A percentile compares a stretch with the other conserved stretches of the same genome.
phyloP scores from a whole-genome alignment of 371 early-diverging fungal species.

The Mycotypha africana region DNA sequence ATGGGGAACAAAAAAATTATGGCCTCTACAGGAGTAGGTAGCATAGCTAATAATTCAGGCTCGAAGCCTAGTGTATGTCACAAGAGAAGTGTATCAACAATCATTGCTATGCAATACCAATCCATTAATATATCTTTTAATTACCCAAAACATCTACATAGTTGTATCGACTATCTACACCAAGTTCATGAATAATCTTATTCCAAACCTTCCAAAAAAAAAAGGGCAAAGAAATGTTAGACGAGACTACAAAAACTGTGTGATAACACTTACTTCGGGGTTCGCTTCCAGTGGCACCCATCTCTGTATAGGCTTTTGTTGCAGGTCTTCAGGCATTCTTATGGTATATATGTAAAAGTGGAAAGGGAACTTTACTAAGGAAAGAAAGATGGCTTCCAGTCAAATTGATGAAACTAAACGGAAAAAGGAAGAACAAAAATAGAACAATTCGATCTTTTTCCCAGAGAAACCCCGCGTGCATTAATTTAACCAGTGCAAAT shows the following conservation, averaged over 20 bases:
- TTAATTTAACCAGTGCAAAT: no score
- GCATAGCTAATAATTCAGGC: conserved; percentile 68
- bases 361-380: no score
- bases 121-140: neutral
- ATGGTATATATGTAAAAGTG: no score
- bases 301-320: neutral
- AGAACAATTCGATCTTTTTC: no score
- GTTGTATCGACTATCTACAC: conserved; percentile 42
- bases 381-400: no score
- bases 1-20: conserved; percentile 75
- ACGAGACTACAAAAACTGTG: no score
- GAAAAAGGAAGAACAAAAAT: no score
- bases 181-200: conserved; percentile 56
- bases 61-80: conserved; percentile 68
- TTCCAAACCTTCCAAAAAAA: conserved; percentile 63
- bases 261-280: conserved; percentile 68
- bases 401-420: no score
- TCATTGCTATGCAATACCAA: neutral
- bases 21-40: conserved; percentile 78
- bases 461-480: no score
- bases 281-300: conserved; percentile 87
- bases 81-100: neutral
- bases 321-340: no score
- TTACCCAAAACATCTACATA: conserved; percentile 63
- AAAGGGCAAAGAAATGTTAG: no score